Evolutionary conservation across 805 yeast genomes (phyloP).

Genomic region (Kazachstania martiniae): DNA sequence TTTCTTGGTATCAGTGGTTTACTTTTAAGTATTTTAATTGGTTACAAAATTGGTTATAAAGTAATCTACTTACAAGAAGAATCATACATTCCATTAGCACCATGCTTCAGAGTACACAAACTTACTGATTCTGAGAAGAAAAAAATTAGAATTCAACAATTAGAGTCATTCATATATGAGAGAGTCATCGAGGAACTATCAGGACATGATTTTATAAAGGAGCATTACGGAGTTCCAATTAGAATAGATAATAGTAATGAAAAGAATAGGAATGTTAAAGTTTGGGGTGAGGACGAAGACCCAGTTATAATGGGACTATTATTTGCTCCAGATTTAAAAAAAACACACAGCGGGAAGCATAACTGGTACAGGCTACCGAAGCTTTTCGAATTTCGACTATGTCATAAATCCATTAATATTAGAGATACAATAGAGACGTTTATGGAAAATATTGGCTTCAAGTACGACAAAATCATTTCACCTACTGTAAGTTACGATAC

Average conservation of each 20-base stretch:
- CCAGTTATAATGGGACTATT: constrained; percentile 21
- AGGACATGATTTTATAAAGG: constrained; percentile 23
- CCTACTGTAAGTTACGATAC: constrained; percentile 19
- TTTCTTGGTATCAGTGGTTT: constrained; percentile 7
- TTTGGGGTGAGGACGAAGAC: constrained; percentile 26
- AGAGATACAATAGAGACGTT: constrained; percentile 8
- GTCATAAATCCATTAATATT: constrained; percentile 16
- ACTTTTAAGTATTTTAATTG: constrained; percentile 15
- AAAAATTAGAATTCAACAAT: constrained; percentile 12
- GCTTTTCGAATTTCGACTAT: constrained; percentile 19
- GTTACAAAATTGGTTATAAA: constrained; percentile 21
- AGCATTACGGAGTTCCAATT: constrained; percentile 24
- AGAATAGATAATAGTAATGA: constrained; percentile 10
- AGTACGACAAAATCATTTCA: constrained; percentile 18
- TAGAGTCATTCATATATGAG: constrained; percentile 12
- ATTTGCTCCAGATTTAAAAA: constrained; percentile 10
- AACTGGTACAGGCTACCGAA: constrained; percentile 20
- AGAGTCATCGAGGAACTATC: constrained; percentile 18
- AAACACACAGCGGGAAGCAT: constrained; percentile 3
- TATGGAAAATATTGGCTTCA: constrained; percentile 14
- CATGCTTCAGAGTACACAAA: constrained; percentile 16
- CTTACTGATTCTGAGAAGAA: constrained; percentile 15
- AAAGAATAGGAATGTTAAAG: constrained; percentile 12
- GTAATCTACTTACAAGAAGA: constrained; percentile 18
- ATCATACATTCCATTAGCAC: constrained; percentile 18